Percentiles rank a stretch among this genome's conserved stretches.
Evolutionary conservation across 2,329 filamentous ascomycete species (phyloP).

Genomic region (Zasmidium citrigriseum): DNA sequence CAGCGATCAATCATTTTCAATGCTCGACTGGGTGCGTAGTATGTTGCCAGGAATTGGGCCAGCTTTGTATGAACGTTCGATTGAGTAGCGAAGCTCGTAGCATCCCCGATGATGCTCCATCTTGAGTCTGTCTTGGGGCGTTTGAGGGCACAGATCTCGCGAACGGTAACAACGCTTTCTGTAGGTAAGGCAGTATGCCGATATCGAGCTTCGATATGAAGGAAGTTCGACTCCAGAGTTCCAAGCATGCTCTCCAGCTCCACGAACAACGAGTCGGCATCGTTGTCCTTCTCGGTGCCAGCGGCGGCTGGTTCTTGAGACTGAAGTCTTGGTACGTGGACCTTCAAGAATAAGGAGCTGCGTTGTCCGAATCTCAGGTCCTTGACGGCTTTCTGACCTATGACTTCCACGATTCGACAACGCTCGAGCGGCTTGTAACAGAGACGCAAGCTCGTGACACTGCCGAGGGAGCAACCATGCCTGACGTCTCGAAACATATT

Average conservation of each 20-base stretch:
- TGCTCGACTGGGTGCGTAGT: slow-evolving; percentile 24
- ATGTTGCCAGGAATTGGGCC: slow-evolving; percentile 24
- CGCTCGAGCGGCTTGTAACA: slow-evolving; percentile 32
- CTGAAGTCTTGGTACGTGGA: slow-evolving; percentile 26
- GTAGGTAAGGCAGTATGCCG: slow-evolving; percentile 35
- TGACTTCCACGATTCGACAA: slow-evolving; percentile 27
- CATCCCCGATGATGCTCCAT: slow-evolving; percentile 31
- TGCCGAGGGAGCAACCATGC: slow-evolving; percentile 19
- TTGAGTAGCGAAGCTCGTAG: neutral
- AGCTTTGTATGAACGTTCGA: slow-evolving; percentile 18
- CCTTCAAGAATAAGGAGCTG: slow-evolving; percentile 31
- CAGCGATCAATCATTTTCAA: slow-evolving; percentile 28
- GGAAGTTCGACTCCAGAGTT: slow-evolving; percentile 30
- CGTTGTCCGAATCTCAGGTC: slow-evolving; percentile 26
- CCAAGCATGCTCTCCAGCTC: slow-evolving; percentile 38
- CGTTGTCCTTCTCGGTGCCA: slow-evolving; percentile 6
- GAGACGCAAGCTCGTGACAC: slow-evolving; percentile 30
- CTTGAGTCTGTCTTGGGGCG: slow-evolving; percentile 34
- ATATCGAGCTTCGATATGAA: slow-evolving; percentile 38
- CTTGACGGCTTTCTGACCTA: slow-evolving; percentile 32
- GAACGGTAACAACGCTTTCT: slow-evolving; percentile 32
- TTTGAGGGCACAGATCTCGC: slow-evolving; percentile 31
- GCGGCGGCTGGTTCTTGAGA: slow-evolving; percentile 1
- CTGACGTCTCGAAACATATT: slow-evolving; percentile 17
- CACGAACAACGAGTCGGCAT: slow-evolving; percentile 31